Base-by-base conservation (phyloP, 2,329 filamentous ascomycete species). In the Neofusicoccum cordaticola region DNA sequence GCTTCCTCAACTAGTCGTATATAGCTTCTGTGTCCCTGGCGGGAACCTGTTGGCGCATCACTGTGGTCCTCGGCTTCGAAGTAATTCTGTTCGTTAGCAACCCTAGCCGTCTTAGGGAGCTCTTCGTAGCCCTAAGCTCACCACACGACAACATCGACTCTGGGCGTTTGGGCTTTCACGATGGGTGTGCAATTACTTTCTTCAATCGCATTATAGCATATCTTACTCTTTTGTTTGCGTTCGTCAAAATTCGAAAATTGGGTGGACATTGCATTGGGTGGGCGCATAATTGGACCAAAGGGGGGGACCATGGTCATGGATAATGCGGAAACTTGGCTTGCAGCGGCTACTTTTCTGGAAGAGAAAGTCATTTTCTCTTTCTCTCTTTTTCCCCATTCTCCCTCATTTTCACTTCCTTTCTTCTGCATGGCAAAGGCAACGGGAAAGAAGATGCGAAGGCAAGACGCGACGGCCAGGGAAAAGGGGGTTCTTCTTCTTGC, bases 1-100 rank as follows among this genome's bases (percentile, higher is more conserved):
- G 95, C 68, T 99, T 98, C 83, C 91, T 99, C 80, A 99, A 99
- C 81, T 99, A 64, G 62, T 58, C n/a, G 34, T 44, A n/a, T 50
- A n/a, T 17, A 13, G 12, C 17, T 27, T 44, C 12, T 11, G 22
- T 34, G 37, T 52, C 42, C 50, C 51, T 63, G 15, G 27, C 60
- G 22, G 17, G 13, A 41, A 27, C 39, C 22, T 22, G 22, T 22
- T n/a, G 35, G 41, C n/a, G 56, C 41, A 53, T 27, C 12, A 34
- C 39, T 39, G 39, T 44, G 35, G 9, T 37, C 7, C 27, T 39
- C 35, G 41, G 19, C 50, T 27, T 57, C 19, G 7, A 5, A 27
- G 22, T 41, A 22, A 34, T 19, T 31, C 22, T 31, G 22, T 50
- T 50, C 47, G 47, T 58, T 34, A 39, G 22, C 22, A 12, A 19